phyloP scores from a whole-genome alignment of 306 rosid genomes.

The Biancaea sappan region DNA sequence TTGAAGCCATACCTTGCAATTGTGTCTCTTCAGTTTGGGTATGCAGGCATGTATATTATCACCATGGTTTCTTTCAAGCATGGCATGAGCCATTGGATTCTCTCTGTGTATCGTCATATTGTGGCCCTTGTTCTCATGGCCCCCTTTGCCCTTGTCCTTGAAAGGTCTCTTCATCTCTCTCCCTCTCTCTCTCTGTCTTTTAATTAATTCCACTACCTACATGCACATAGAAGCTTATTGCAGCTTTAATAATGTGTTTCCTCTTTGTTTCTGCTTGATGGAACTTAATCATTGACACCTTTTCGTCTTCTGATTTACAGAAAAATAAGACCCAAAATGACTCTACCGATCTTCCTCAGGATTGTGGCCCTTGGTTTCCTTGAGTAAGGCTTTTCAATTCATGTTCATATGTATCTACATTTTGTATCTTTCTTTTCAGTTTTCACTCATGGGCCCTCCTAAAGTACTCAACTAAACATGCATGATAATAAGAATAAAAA shows the following conservation, averaged over 20 bases:
- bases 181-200: not conserved
- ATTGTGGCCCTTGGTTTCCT: slow-evolving; percentile 72
- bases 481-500: not conserved
- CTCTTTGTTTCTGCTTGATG: not conserved
- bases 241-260: not conserved
- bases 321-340: slow-evolving; percentile 91
- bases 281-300: not conserved
- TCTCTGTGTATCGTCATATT: slow-evolving; percentile 80
- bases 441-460: slow-evolving; percentile 28
- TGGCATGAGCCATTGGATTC: slow-evolving; percentile 88
- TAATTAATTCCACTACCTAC: not conserved
- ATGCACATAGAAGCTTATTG: not conserved
- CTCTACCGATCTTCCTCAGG: slow-evolving; percentile 74
- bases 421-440: slow-evolving; percentile 25
- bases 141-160: slow-evolving; percentile 84
- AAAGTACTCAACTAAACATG: slow-evolving; percentile 2
- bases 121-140: slow-evolving; percentile 71
- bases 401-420: not conserved
- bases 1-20: slow-evolving; percentile 84
- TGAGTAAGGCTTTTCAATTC: slow-evolving; percentile 67
- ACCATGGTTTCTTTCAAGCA: slow-evolving; percentile 90
- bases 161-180: slow-evolving; percentile 53
- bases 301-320: slow-evolving; percentile 43
- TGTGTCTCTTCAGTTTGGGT: slow-evolving; percentile 85
- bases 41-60: slow-evolving; percentile 81